Percentiles rank a stretch among this genome's conserved stretches.
These are phyloP conservation scores for Hammondia hammondi DNA, from an alignment of 169 alveolate genomes.

Conservation along the genomic window DNA sequence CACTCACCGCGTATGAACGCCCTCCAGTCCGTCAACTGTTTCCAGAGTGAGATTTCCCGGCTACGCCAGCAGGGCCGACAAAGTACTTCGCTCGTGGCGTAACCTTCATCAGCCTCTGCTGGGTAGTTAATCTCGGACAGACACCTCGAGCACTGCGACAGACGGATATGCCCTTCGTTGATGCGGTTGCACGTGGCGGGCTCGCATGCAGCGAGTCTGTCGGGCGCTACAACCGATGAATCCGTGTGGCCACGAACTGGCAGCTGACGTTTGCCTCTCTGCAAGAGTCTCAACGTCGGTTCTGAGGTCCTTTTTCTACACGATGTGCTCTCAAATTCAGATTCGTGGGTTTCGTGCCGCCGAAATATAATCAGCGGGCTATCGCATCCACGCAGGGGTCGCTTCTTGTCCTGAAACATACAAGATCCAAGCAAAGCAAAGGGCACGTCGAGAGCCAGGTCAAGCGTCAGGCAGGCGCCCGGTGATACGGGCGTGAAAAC, in stretches of 20 bases:
- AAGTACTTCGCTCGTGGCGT: neutral
- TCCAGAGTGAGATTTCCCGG: slow-evolving; percentile 12
- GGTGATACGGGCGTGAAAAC: no score
- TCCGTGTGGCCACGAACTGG: neutral
- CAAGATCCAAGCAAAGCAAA: no score
- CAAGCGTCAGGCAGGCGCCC: no score
- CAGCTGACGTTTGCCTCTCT: neutral
- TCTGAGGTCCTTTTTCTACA: no score
- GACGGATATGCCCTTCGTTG: neutral
- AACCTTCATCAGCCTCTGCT: neutral
- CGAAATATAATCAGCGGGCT: no score
- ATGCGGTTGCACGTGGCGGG: neutral
- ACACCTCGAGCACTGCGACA: neutral
- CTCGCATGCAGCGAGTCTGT: neutral
- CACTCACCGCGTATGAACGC: neutral
- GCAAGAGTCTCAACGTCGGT: no score
- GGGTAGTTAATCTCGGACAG: neutral
- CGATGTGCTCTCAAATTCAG: no score
- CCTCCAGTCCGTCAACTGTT: slow-evolving; percentile 23
- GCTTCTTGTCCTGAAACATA: no score
- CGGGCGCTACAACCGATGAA: neutral
- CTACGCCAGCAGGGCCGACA: neutral
- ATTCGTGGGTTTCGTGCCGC: no score
- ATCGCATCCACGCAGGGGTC: no score
- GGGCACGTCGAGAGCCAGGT: no score